Evolutionary conservation across 331 rosid genomes (phyloP), one percentile per base, ranked within the genome.

Genomic region (Erythrophleum ivorense): DNA sequence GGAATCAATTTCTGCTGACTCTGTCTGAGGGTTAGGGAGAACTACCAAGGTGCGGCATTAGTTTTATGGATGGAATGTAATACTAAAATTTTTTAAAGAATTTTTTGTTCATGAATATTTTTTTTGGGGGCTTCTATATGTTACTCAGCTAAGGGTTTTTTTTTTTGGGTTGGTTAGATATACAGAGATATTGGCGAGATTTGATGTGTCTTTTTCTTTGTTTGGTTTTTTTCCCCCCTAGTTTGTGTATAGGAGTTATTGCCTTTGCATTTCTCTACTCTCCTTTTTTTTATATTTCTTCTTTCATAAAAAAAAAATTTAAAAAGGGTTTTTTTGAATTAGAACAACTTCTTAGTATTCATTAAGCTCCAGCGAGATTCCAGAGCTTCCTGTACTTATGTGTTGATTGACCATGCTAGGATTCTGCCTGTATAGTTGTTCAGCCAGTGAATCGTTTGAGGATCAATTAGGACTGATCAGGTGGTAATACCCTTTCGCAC

Each of bases 21-120:
- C n/a, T 80, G n/a, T 71, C 74, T 41, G 33, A 70, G 14, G 71
- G 72, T 48, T 72, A 52, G 64, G 63, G 74, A 59, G 60, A 36
- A 19, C 3, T 50, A 50, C 60, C 52, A 34, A 71, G 50, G 5
- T 31, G 69, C 6, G 40, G 40, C n/a, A 18, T 63, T 43, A 21
- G 55, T 33, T 72, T 43, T 43, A 43, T 43, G 46, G 46, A 6
- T 43, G 46, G 46, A 7, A 43, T 43, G 46, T 43, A 43, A 33
- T 38, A 13, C 11, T 57, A 43, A 43, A 43, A 43, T 43, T 57
- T 48, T 48, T 48, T 9, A 11, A 48, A 48, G 52, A 48, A 9
- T 48, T 48, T 48, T 48, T 48, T 48, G 4, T 43, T 6, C 52
- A 48, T 9, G 52, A 48, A 48, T 9, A 10, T 9, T 7, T 19